Evolutionary conservation across 2,329 filamentous ascomycete genomes (phyloP).

Genomic region (Sarocladium kiliense): DNA sequence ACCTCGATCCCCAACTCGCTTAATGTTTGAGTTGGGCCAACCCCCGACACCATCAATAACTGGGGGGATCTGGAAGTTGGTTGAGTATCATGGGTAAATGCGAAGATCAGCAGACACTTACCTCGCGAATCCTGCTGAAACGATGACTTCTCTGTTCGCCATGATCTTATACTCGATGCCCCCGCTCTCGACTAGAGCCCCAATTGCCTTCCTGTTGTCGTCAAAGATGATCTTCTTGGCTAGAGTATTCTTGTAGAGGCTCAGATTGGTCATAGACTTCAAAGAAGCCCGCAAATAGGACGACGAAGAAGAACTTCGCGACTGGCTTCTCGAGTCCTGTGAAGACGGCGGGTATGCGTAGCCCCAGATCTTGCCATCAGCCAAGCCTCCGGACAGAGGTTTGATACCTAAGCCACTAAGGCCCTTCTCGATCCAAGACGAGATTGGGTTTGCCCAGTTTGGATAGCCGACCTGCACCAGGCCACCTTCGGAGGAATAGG

Average conservation of each 20-base stretch:
- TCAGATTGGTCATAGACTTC: constrained; percentile 21
- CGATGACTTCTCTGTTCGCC: constrained; percentile 13
- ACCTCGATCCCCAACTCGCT: constrained; percentile 24
- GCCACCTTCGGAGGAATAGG: constrained; percentile 19
- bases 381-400: constrained; percentile 21
- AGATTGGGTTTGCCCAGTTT: constrained; percentile 19
- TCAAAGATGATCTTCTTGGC: constrained; percentile 42
- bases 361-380: constrained; percentile 18
- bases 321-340: constrained; percentile 15
- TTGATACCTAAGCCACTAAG: too few species aligned
- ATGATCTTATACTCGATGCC: constrained; percentile 15
- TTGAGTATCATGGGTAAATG: too few species aligned
- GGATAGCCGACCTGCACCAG: constrained; percentile 21
- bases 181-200: constrained; percentile 27
- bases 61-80: constrained; percentile 42
- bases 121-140: constrained; percentile 19
- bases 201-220: constrained; percentile 17
- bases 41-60: constrained; percentile 41
- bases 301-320: constrained; percentile 21
- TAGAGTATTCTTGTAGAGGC: constrained; percentile 33
- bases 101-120: too few species aligned
- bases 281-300: constrained; percentile 21
- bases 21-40: constrained; percentile 32
- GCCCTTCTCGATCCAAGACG: constrained; percentile 17
- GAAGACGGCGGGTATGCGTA: constrained; percentile 19